phyloP scores from a whole-genome alignment of 1,139 yeast species.

The Candida sanyaensis region DNA sequence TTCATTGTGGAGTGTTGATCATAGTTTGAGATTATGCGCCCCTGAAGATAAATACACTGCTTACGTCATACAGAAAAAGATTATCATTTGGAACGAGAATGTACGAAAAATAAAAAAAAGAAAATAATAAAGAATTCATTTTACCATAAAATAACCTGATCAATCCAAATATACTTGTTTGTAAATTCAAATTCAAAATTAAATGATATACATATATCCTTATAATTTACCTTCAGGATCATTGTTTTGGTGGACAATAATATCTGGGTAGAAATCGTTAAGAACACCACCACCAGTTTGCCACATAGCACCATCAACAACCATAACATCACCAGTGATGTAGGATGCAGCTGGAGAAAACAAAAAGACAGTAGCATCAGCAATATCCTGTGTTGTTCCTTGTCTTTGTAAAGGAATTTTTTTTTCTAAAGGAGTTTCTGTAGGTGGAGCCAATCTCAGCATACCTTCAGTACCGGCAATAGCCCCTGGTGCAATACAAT shows the following conservation, averaged over 20 bases:
- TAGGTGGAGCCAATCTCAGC: conserved; percentile 52
- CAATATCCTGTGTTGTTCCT: conserved; percentile 79
- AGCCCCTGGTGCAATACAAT: conserved; percentile 89
- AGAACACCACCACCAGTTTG: conserved; percentile 55
- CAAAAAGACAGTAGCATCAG: conserved; percentile 82
- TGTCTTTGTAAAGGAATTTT: conserved; percentile 74
- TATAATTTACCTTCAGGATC: conserved; percentile 22
- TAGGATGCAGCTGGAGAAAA: conserved; percentile 82
- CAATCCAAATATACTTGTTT: neutral
- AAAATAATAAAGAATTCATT: neutral
- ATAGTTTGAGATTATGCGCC: too few species aligned
- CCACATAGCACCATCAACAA: conserved; percentile 94
- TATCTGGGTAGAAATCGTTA: conserved; percentile 38
- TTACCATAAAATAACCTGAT: neutral
- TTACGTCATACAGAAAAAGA: neutral
- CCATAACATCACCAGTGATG: conserved; percentile 73
- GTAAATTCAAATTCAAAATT: neutral
- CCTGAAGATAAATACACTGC: neutral
- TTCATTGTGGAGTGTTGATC: too few species aligned
- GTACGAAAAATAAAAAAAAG: neutral
- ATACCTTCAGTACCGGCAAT: conserved; percentile 86
- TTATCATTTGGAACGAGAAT: neutral
- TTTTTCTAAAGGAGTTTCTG: conserved; percentile 34
- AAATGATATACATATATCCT: neutral
- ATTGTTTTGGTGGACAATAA: conserved; percentile 27